Evolutionary conservation across 495 filamentous ascomycete genomes (phyloP), one percentile per base, ranked within the genome.

Genomic region (Immersiella caudata): DNA sequence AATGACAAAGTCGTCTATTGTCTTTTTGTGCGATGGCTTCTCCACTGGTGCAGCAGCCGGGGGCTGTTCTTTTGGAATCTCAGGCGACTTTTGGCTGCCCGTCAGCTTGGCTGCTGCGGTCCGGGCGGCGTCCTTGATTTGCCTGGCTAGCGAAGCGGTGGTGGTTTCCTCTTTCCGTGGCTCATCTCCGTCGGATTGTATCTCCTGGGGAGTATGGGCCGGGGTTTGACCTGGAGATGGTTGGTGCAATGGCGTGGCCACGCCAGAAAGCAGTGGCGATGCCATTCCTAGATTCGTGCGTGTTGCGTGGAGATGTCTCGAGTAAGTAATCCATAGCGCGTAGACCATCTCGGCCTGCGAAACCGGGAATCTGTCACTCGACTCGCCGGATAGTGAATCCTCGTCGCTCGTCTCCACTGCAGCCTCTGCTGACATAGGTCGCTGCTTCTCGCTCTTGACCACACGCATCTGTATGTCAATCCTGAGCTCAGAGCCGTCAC

Each of bases 251-350:
- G 91, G 90, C 4, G 88, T 89, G 27, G 83, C 79, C 24, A 82
- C 79, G n/a, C 87, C 83, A n/a, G 88, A 87, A 2, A 85, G 66
- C 14, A 86, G 62, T 40, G 88, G 85, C 64, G 85, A 84, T n/a
- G 85, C 80, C 7, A 85, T 81, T 6, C 87, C 86, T 35, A 82
- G 70, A 60, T 85, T 81, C 8, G 83, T 79, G 59, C 82, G 82
- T 8, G 88, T 83, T 1, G 92, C 89, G 74, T 99, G 95, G 20
- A 98, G 84, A 68, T 97, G 93, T 51, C 93, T 83, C 9, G 95
- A 98, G 75, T 98, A 99, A 4, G 94, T 98, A 57, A 99, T 89
- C 95, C 95, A 99, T 24, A 99, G 80, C 20, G 95, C 95, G 80
- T 93, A 98, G 6, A 98, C 94, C 40, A 97, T 82, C 72, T 97